Percentiles rank a stretch among this genome's conserved stretches.
Evolutionary conservation across 306 rosid species (phyloP).

Genomic region (Rosa rugosa): DNA sequence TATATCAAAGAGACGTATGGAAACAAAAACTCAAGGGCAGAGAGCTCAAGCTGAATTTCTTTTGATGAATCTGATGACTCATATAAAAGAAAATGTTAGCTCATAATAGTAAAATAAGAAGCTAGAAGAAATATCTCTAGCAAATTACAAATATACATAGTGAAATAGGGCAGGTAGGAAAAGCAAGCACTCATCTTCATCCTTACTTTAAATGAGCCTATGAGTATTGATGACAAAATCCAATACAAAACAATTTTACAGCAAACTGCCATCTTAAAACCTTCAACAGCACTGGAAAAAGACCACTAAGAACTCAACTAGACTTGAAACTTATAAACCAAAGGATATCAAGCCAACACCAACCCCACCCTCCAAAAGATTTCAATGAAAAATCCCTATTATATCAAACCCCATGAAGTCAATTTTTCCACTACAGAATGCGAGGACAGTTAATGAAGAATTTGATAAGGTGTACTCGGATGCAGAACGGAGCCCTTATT

Average conservation of each 20-base stretch:
- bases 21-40: slow-evolving; percentile 83
- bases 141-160: slow-evolving; percentile 13
- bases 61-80: slow-evolving; percentile 78
- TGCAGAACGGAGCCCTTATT: slow-evolving; percentile 48
- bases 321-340: neutral
- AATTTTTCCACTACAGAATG: slow-evolving; percentile 26
- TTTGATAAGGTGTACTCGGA: slow-evolving; percentile 30
- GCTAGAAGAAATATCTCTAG: slow-evolving; percentile 22
- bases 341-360: slow-evolving; percentile 3
- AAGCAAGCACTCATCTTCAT: neutral
- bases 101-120: slow-evolving; percentile 40
- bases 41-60: slow-evolving; percentile 91
- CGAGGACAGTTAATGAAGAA: slow-evolving; percentile 33
- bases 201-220: neutral
- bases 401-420: slow-evolving; percentile 21
- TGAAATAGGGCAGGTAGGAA: neutral
- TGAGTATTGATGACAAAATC: neutral
- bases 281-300: neutral
- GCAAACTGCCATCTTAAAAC: neutral
- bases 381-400: neutral
- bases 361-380: neutral
- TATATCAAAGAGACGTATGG: slow-evolving; percentile 73
- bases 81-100: slow-evolving; percentile 70
- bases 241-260: neutral
- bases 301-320: neutral